Evolutionary conservation across 371 early-diverging fungal species (phyloP), one percentile per base, ranked within the genome.

Genomic region (Mortierella sp.): DNA sequence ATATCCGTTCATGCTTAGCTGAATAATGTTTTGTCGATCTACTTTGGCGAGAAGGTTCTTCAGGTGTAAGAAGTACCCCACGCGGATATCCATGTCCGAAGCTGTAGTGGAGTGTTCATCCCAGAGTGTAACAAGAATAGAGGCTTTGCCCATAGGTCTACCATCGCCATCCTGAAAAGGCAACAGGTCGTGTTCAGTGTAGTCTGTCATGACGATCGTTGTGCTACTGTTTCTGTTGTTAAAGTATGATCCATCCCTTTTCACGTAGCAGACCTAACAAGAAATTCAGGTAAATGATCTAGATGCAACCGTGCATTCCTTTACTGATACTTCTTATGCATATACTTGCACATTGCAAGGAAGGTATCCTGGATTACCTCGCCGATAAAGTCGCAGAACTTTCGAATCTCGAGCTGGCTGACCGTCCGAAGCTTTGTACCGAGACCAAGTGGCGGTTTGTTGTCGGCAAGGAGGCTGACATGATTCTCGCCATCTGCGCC

Each of bases 121-220:
- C 79, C 79, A 77, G 4, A 77, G 61, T 1, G 79, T 72, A 4
- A 72, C 66, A 0, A 69, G 23, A 15, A 77, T 55, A 0, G 75
- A 62, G n/a, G 57, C 53, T 28, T 58, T 45, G 1, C 70, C 70
- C 7, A 50, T 45, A 2, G 69, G 70, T 57, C 58, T 64, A 4
- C 44, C 68, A 1, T 72, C 57, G 45, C 21, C 25, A 19, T 77
- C 63, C 16, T 44, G 53, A 37, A 28, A 59, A 0, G 73, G 79
- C 16, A 72, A 52, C 28, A 15, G 26, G 2, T 52, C 46, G 23
- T 77, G 55, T 18, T 77, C 69, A 3, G 79, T 77, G 52, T 77
- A 77, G 29, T 77, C 79, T 3, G 79, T 77, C 57, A 77, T 53
- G 19, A 62, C 26, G 50, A 77, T 7, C 6, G 37, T 37, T 37